Evolutionary conservation across 805 yeast species (phyloP).

Genomic region (Pichia eremophila): DNA sequence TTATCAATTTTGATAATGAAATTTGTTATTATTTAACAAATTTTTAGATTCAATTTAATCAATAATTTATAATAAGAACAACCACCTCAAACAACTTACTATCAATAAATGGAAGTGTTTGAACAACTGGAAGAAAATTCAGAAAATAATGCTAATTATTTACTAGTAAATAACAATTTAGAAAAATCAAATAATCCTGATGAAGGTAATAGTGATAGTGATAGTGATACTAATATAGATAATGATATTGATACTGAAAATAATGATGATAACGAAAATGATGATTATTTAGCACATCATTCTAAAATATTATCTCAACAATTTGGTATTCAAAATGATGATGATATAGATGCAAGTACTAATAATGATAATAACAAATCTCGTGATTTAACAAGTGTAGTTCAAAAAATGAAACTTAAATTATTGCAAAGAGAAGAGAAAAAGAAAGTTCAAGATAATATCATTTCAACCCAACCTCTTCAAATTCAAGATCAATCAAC

Average conservation of each 20-base stretch:
- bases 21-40: no score
- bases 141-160: no score
- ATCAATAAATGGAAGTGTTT: not conserved
- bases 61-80: no score
- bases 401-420: slow-evolving; percentile 1
- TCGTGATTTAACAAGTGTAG: not conserved
- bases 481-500: not conserved
- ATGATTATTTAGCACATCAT: slow-evolving; percentile 4
- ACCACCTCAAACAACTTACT: no score
- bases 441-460: not conserved
- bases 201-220: not conserved
- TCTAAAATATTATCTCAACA: slow-evolving; percentile 1
- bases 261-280: not conserved
- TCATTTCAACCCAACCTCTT: not conserved
- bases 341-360: not conserved
- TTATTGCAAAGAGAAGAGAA: not conserved
- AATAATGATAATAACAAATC: no score
- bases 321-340: slow-evolving; percentile 3
- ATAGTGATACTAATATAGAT: not conserved
- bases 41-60: no score
- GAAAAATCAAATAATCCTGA: no score
- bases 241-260: not conserved
- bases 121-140: not conserved
- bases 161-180: no score
- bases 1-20: no score